Conservation (phyloP, 345 rosid species). For the Euphorbia peplus region DNA sequence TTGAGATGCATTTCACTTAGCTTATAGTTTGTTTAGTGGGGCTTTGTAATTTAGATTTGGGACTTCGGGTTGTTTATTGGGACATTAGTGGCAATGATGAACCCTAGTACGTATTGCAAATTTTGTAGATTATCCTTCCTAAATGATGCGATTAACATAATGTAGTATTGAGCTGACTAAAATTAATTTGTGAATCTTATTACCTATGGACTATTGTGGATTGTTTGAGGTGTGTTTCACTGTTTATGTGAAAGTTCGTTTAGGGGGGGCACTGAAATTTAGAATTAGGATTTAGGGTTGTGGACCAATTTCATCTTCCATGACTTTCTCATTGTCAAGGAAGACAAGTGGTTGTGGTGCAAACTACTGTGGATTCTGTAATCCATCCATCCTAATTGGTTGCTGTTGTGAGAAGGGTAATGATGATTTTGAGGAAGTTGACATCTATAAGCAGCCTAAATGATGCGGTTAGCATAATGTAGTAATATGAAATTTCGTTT, state of each 20-base stretch:
- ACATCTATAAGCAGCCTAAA: neutral
- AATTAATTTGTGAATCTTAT: neutral
- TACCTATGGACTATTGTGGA: neutral
- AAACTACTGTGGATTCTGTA: no score
- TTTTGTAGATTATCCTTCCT: no score
- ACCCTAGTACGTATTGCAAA: no score
- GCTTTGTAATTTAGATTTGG: no score
- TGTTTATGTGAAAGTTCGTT: neutral
- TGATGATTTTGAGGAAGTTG: neutral
- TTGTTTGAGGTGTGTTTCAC: neutral
- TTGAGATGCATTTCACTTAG: neutral
- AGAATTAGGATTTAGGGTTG: neutral
- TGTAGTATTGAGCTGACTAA: neutral
- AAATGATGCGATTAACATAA: no score
- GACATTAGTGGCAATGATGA: no score
- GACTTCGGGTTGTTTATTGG: no score
- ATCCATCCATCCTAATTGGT: neutral
- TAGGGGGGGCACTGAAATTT: neutral
- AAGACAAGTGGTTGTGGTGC: neutral
- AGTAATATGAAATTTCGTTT: no score
- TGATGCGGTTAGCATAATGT: neutral
- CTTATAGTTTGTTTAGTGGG: neutral
- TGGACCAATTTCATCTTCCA: neutral
- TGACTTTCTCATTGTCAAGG: neutral
- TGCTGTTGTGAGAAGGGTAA: neutral